phyloP scores from a whole-genome alignment of 805 yeast genomes.

The Kodamaea laetipori region DNA sequence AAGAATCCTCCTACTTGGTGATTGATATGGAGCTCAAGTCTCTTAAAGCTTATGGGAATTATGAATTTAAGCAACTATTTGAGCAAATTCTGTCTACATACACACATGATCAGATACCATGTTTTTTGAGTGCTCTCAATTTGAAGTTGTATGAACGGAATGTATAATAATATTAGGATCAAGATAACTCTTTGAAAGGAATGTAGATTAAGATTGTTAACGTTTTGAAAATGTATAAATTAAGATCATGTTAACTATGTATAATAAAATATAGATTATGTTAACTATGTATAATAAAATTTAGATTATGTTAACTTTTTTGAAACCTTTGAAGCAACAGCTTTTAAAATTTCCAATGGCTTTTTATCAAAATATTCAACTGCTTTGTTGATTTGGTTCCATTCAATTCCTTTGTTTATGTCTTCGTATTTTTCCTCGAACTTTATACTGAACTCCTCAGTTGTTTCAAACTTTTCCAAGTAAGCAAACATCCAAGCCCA shows the following conservation, averaged over 20 bases:
- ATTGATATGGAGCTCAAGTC: constrained; percentile 59
- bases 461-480: constrained; percentile 38
- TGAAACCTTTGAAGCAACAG: constrained; percentile 16
- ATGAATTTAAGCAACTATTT: constrained; percentile 39
- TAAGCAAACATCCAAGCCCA: constrained; percentile 69
- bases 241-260: too few species aligned
- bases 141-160: constrained; percentile 50
- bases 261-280: too few species aligned
- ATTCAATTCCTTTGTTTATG: constrained; percentile 62
- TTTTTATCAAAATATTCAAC: constrained; percentile 46
- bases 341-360: constrained; percentile 42
- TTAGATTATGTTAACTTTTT: too few species aligned
- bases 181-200: too few species aligned
- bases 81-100: constrained; percentile 62
- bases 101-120: constrained; percentile 73
- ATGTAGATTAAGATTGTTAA: too few species aligned
- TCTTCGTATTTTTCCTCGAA: constrained; percentile 35
- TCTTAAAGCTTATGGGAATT: constrained; percentile 51
- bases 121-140: constrained; percentile 75
- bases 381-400: constrained; percentile 57
- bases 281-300: too few species aligned
- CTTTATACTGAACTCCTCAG: constrained; percentile 39
- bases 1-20: constrained; percentile 47
- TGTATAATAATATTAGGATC: too few species aligned
- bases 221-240: too few species aligned